A percentile compares a stretch with the other conserved stretches of the same genome.
Conservation (phyloP, 2,329 filamentous ascomycete genomes). For the Monosporascus ibericus region DNA sequence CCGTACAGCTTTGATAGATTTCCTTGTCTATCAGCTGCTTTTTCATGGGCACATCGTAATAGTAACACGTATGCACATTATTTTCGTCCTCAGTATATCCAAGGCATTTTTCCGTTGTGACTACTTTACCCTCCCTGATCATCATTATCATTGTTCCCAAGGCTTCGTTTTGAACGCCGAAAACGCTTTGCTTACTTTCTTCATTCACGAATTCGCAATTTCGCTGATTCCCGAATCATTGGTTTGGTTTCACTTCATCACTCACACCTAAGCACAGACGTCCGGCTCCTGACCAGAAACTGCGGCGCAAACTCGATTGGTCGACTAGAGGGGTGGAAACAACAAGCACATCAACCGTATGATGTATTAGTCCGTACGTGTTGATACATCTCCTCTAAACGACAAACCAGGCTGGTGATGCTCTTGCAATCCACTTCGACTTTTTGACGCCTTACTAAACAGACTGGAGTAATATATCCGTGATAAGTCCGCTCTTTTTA, state of each 20-base stretch:
- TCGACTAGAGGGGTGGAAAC: neutral
- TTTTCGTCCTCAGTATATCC: neutral
- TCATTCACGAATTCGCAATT: neutral
- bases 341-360: neutral
- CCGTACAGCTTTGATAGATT: no score
- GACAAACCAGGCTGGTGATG: neutral
- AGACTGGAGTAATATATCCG: neutral
- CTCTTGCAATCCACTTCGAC: neutral
- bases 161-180: neutral
- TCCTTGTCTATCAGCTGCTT: no score
- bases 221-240: neutral
- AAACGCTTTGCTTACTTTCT: neutral
- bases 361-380: neutral
- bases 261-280: neutral
- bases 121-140: neutral
- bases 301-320: neutral
- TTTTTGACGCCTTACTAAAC: neutral
- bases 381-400: neutral
- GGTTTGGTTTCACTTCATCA: neutral
- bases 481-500: conserved; percentile 6
- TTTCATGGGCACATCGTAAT: no score
- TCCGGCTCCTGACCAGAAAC: neutral
- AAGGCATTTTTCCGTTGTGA: neutral
- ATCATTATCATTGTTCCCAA: neutral
- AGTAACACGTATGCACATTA: neutral